phyloP scores from a whole-genome alignment of 2,329 filamentous ascomycete genomes.

The Colletotrichum liriopes region DNA sequence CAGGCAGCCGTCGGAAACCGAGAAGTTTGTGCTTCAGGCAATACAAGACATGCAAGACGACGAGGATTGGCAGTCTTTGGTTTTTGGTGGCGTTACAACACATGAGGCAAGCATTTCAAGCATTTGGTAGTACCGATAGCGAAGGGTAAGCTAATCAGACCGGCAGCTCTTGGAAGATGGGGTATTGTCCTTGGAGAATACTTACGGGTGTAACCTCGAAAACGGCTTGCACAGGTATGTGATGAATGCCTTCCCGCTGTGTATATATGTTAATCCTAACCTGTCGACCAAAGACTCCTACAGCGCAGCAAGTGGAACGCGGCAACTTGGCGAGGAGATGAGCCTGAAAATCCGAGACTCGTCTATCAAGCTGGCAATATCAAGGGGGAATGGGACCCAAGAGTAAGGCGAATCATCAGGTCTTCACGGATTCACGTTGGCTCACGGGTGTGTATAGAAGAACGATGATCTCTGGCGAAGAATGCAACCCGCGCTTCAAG shows the following conservation, averaged over 20 bases:
- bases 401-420: slow-evolving; percentile 32
- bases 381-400: slow-evolving; percentile 47
- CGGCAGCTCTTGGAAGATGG: slow-evolving; percentile 46
- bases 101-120: slow-evolving; percentile 47
- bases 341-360: slow-evolving; percentile 11
- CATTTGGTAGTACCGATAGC: neutral
- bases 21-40: neutral
- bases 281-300: slow-evolving; percentile 31
- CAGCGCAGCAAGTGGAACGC: slow-evolving; percentile 27
- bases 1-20: neutral
- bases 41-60: slow-evolving; percentile 46
- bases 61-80: slow-evolving; percentile 50
- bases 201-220: slow-evolving; percentile 30
- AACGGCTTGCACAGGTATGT: slow-evolving; percentile 47
- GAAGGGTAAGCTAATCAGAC: neutral
- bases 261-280: neutral
- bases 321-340: neutral
- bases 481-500: slow-evolving; percentile 49
- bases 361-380: slow-evolving; percentile 46
- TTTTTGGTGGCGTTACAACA: slow-evolving; percentile 51
- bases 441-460: slow-evolving; percentile 40
- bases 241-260: too few species aligned
- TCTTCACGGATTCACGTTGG: neutral
- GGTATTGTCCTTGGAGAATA: slow-evolving; percentile 46
- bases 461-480: slow-evolving; percentile 49